Percentiles rank a stretch among this genome's conserved stretches.
Evolutionary conservation across 768 basidiomycete genomes (phyloP).

Genomic region (Rhizopogon sp.): DNA sequence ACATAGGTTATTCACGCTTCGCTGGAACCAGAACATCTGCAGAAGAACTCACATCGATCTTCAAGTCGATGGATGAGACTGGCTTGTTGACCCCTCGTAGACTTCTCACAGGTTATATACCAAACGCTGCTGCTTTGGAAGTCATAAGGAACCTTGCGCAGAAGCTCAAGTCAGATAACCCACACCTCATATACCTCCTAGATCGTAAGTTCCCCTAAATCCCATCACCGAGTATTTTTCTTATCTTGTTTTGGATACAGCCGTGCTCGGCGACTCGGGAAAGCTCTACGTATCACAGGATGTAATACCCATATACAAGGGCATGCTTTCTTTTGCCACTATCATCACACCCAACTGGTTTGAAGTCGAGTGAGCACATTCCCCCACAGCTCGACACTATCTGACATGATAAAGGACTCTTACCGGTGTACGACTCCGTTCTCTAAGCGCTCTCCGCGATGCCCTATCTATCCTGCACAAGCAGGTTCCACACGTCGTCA

Average conservation of each 20-base stretch:
- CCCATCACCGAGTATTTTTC: not conserved
- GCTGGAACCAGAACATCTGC: conserved; percentile 79
- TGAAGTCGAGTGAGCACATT: conserved; percentile 77
- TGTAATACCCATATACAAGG: conserved; percentile 82
- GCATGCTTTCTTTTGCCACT: conserved; percentile 76
- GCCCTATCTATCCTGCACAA: conserved; percentile 75
- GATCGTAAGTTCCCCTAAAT: conserved; percentile 65
- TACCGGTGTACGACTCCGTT: conserved; percentile 66
- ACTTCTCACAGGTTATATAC: conserved; percentile 89
- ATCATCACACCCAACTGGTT: conserved; percentile 99
- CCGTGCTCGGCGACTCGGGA: conserved; percentile 93
- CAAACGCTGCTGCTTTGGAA: conserved; percentile 71
- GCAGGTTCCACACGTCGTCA: conserved; percentile 82
- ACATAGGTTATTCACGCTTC: conserved; percentile 72
- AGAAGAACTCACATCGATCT: conserved; percentile 70
- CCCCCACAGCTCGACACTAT: not conserved
- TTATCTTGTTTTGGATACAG: conserved; percentile 33
- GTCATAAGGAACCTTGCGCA: conserved; percentile 60
- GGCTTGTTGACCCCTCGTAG: conserved; percentile 68
- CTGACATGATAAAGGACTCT: conserved; percentile 50
- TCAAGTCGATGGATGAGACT: conserved; percentile 68
- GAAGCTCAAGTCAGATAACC: conserved; percentile 53
- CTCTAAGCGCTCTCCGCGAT: conserved; percentile 55
- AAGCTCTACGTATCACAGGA: conserved; percentile 83
- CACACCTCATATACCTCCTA: conserved; percentile 75